Evolutionary conservation across 495 filamentous ascomycete species (phyloP).

Genomic region (Bathelium albidoporum): DNA sequence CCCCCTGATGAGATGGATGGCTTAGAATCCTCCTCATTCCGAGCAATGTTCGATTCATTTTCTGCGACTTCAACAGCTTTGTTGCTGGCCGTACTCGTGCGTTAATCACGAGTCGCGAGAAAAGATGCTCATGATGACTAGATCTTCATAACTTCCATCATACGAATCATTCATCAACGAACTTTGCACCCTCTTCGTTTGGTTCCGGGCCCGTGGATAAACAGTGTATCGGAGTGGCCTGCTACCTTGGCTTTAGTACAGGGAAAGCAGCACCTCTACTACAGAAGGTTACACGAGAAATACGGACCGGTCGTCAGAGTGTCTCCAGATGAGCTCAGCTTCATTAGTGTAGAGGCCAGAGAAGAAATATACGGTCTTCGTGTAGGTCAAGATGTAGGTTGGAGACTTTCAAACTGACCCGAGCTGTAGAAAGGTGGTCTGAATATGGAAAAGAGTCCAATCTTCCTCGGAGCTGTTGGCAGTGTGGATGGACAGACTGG

Average conservation of each 20-base stretch:
- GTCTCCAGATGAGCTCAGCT: not conserved
- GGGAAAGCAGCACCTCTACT: not conserved
- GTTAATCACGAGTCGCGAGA: not conserved
- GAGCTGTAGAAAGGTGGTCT: not conserved
- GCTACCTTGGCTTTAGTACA: not conserved
- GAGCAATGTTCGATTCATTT: too few relatives aligned
- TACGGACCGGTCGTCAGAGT: not conserved
- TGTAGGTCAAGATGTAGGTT: not conserved
- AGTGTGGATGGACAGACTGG: conserved; percentile 23
- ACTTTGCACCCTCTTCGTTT: not conserved
- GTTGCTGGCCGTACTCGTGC: not conserved
- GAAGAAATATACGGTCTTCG: not conserved
- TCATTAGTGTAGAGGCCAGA: not conserved
- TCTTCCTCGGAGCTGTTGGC: conserved; percentile 5
- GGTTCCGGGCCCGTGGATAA: not conserved
- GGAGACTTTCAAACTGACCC: not conserved
- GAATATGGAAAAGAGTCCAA: conserved; percentile 1
- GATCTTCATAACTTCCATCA: not conserved
- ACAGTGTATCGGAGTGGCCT: not conserved
- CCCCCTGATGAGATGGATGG: too few relatives aligned
- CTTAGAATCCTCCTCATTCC: too few relatives aligned
- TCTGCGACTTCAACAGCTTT: not conserved
- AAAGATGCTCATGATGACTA: not conserved
- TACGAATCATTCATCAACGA: not conserved
- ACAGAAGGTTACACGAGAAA: not conserved